A percentile compares a stretch with the other conserved stretches of the same genome.
Conservation (phyloP, 2,329 filamentous ascomycete species). For the Botryosphaeria agaves region DNA sequence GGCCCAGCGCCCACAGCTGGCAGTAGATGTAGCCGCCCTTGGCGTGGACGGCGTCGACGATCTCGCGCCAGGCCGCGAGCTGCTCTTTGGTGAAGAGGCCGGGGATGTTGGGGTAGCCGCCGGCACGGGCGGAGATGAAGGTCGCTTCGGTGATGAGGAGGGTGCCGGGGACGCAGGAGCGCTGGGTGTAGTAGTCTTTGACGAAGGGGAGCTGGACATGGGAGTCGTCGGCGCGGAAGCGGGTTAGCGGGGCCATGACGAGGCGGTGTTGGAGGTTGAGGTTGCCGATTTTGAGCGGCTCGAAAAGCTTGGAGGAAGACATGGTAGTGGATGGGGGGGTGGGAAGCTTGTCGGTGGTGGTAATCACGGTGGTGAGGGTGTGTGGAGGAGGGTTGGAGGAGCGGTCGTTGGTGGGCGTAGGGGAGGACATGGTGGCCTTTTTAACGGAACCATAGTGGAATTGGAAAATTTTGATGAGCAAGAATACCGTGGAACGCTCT, state of each 20-base stretch:
- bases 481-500: too few relatives aligned
- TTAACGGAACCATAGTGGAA: too few relatives aligned
- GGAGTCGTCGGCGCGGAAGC: conserved; percentile 27
- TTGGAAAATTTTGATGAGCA: too few relatives aligned
- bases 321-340: too few relatives aligned
- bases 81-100: conserved; percentile 41
- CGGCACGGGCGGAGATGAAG: conserved; percentile 28
- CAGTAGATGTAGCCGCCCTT: conserved; percentile 43
- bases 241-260: conserved; percentile 40
- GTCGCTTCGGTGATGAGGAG: conserved; percentile 43
- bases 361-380: too few relatives aligned
- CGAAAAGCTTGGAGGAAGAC: conserved; percentile 22
- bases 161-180: conserved; percentile 33
- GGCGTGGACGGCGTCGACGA: conserved; percentile 45
- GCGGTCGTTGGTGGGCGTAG: too few relatives aligned
- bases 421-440: too few relatives aligned
- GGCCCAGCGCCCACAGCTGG: conserved; percentile 46
- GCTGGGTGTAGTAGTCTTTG: conserved; percentile 37
- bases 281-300: conserved; percentile 24
- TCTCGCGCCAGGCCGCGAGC: conserved; percentile 39
- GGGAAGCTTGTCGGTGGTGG: too few relatives aligned
- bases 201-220: conserved; percentile 24
- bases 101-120: conserved; percentile 34
- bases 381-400: too few relatives aligned
- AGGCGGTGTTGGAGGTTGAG: conserved; percentile 28